Percentiles rank a stretch among this genome's conserved stretches.
Conservation (phyloP, 2,329 filamentous ascomycete species). For the Trichocomaceae sp. region DNA sequence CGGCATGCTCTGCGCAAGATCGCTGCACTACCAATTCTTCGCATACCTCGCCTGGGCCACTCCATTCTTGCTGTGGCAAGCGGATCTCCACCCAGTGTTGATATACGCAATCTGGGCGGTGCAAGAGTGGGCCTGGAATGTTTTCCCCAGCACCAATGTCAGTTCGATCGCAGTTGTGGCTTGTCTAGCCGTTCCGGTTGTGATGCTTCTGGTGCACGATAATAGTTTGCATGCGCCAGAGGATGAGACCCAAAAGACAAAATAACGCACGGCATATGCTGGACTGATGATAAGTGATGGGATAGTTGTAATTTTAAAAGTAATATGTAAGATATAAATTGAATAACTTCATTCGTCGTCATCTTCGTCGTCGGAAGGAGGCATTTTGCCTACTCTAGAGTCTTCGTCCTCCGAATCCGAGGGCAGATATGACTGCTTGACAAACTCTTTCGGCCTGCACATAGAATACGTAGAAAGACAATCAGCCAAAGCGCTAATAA, state of each 20-base stretch:
- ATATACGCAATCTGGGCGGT: slow-evolving; percentile 65
- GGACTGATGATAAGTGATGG: not conserved
- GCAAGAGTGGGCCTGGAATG: slow-evolving; percentile 92
- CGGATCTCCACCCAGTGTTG: slow-evolving; percentile 59
- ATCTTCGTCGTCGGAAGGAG: slow-evolving; percentile 71
- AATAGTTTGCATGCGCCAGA: not conserved
- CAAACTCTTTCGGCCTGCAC: slow-evolving; percentile 70
- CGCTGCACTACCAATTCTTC: slow-evolving; percentile 93
- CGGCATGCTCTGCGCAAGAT: slow-evolving; percentile 78
- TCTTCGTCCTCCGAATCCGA: slow-evolving; percentile 71
- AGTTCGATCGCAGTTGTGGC: slow-evolving; percentile 65
- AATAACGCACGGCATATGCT: not conserved
- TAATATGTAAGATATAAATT: not conserved
- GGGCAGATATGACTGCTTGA: slow-evolving; percentile 57
- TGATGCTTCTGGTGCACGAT: slow-evolving; percentile 48
- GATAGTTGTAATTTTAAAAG: not conserved
- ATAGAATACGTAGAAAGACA: not conserved
- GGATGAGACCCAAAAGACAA: slow-evolving; percentile 15
- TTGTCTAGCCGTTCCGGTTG: slow-evolving; percentile 61
- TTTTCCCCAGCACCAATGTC: slow-evolving; percentile 69
- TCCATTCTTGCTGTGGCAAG: slow-evolving; percentile 78
- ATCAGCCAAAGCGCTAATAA: not conserved
- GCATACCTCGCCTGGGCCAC: slow-evolving; percentile 85
- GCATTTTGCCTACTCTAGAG: slow-evolving; percentile 77
- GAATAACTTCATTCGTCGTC: slow-evolving; percentile 36